Conservation (phyloP, 2,329 filamentous ascomycete species). For the Cercospora berteroae region DNA sequence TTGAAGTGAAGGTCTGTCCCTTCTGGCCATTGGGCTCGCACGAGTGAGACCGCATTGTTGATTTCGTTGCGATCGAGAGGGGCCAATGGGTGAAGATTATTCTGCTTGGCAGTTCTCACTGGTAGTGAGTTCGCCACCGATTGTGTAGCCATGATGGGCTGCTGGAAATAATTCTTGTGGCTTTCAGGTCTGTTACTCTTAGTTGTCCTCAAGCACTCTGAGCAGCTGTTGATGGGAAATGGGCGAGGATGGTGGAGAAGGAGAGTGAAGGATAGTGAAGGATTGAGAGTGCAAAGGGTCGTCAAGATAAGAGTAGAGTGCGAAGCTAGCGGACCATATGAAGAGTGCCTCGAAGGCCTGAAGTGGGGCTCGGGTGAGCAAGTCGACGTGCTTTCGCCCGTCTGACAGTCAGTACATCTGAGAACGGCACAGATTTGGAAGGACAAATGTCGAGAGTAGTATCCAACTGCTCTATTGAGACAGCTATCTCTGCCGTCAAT, state of each 20-base stretch:
- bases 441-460: not conserved
- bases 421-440: not conserved
- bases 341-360: not conserved
- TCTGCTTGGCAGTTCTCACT: slow-evolving; percentile 27
- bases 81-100: slow-evolving; percentile 55
- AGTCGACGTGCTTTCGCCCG: not conserved
- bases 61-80: slow-evolving; percentile 61
- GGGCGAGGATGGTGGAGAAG: no score
- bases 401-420: not conserved
- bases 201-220: not conserved
- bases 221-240: not conserved
- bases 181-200: not conserved
- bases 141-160: slow-evolving; percentile 21
- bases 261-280: not conserved
- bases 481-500: not conserved
- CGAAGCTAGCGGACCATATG: not conserved
- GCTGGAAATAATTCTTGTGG: not conserved
- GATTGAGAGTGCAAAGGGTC: not conserved
- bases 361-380: not conserved
- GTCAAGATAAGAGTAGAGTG: not conserved
- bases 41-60: slow-evolving; percentile 48
- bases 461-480: not conserved
- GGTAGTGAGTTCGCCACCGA: slow-evolving; percentile 27
- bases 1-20: slow-evolving; percentile 62
- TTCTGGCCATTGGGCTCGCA: slow-evolving; percentile 56